Percentiles rank a stretch among this genome's conserved stretches.
phyloP scores from a whole-genome alignment of 768 basidiomycete genomes.

The Rhodotorula paludigena region DNA sequence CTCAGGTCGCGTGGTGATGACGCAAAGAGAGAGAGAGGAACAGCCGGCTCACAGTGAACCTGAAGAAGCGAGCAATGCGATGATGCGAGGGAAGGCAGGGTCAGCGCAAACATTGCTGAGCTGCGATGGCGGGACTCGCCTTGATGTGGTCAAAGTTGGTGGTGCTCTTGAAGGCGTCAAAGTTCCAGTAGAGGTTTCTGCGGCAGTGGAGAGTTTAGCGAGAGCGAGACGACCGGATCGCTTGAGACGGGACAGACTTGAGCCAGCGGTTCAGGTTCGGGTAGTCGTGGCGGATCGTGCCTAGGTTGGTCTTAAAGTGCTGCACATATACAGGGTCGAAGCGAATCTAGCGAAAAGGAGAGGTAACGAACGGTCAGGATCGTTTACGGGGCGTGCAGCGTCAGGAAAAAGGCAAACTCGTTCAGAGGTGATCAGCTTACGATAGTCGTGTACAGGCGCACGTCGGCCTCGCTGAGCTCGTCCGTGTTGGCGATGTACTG shows the following conservation, averaged over 20 bases:
- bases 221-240: too few relatives aligned
- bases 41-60: background rate
- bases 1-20: too few relatives aligned
- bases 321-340: slow-evolving; percentile 86
- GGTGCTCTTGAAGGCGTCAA: slow-evolving; percentile 75
- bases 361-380: background rate
- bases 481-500: slow-evolving; percentile 76
- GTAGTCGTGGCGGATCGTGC: slow-evolving; percentile 77
- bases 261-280: slow-evolving; percentile 62
- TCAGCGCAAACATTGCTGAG: too few relatives aligned
- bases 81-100: background rate
- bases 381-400: too few relatives aligned
- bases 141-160: slow-evolving; percentile 89
- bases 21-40: background rate
- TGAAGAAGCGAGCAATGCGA: background rate
- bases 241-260: too few relatives aligned
- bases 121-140: slow-evolving; percentile 58
- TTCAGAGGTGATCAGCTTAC: too few relatives aligned
- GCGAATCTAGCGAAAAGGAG: slow-evolving; percentile 57
- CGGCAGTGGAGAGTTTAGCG: too few relatives aligned
- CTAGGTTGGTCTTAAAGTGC: slow-evolving; percentile 91
- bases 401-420: too few relatives aligned
- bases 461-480: slow-evolving; percentile 61
- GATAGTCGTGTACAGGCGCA: slow-evolving; percentile 85
- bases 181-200: slow-evolving; percentile 89